phyloP scores from a whole-genome alignment of 495 filamentous ascomycete genomes.

The Talaromyces nanjingensis region DNA sequence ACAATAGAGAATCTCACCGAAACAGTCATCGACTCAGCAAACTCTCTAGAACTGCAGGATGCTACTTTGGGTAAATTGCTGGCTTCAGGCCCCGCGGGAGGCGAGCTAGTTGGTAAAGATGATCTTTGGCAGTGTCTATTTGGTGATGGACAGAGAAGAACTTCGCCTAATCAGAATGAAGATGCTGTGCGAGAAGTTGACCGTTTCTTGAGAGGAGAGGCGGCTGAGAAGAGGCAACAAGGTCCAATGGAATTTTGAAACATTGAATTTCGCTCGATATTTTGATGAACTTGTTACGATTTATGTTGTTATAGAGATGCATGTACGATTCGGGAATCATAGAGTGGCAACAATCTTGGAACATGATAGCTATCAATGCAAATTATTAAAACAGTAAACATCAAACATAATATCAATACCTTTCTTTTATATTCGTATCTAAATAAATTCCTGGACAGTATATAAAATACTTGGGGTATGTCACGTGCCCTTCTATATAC shows the following conservation, averaged over 20 bases:
- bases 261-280: neutral
- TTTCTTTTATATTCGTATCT: too few species aligned
- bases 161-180: conserved; percentile 11
- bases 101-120: conserved; percentile 70
- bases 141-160: conserved; percentile 32
- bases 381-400: neutral
- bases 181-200: conserved; percentile 34
- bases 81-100: conserved; percentile 59
- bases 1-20: conserved; percentile 36
- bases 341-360: neutral
- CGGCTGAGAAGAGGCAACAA: conserved; percentile 33
- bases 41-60: conserved; percentile 72
- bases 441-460: too few species aligned
- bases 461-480: too few species aligned
- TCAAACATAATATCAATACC: too few species aligned
- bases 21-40: conserved; percentile 66
- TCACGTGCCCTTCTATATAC: conserved; percentile 6
- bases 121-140: conserved; percentile 92
- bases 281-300: neutral
- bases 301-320: neutral
- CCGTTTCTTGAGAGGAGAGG: conserved; percentile 39
- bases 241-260: neutral
- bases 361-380: neutral
- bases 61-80: conserved; percentile 61
- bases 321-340: neutral